phyloP scores from a whole-genome alignment of 176 grass and related monocot genomes.

The Guadua angustifolia region DNA sequence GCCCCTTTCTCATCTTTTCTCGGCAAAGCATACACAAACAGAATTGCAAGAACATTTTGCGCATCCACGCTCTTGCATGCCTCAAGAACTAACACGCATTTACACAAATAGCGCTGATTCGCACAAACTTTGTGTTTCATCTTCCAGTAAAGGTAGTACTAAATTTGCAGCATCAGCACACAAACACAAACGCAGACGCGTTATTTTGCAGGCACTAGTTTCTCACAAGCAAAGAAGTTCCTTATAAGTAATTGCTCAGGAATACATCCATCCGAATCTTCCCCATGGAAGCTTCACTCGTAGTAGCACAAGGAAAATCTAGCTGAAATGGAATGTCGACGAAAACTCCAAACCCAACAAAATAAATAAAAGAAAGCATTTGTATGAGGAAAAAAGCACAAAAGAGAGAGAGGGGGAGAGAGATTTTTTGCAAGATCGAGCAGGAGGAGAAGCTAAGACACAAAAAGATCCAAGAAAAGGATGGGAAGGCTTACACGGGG shows the following conservation, averaged over 20 bases:
- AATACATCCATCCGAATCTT: slow-evolving; percentile 52
- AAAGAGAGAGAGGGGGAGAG: neutral
- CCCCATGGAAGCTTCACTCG: slow-evolving; percentile 32
- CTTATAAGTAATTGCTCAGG: slow-evolving; percentile 38
- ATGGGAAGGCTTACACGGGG: slow-evolving; percentile 65
- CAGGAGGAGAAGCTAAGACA: neutral
- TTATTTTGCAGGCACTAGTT: slow-evolving; percentile 30
- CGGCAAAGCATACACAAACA: neutral
- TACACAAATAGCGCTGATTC: too few relatives aligned
- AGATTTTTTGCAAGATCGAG: slow-evolving; percentile 23
- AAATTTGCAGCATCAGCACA: too few relatives aligned
- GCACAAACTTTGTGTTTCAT: too few relatives aligned
- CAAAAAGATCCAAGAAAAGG: neutral
- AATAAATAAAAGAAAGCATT: neutral
- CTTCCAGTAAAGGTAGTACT: too few relatives aligned
- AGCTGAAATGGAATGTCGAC: slow-evolving; percentile 41
- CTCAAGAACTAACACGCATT: slow-evolving; percentile 10
- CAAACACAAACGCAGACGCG: neutral
- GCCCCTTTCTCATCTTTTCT: neutral
- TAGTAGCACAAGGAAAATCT: slow-evolving; percentile 40
- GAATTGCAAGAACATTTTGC: neutral
- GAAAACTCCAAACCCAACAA: slow-evolving; percentile 32
- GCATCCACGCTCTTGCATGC: slow-evolving; percentile 12
- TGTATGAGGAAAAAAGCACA: fast-evolving
- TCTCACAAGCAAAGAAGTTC: neutral